Base-by-base conservation (phyloP, 495 filamentous ascomycete species). In the Antarctomyces pellizariae region DNA sequence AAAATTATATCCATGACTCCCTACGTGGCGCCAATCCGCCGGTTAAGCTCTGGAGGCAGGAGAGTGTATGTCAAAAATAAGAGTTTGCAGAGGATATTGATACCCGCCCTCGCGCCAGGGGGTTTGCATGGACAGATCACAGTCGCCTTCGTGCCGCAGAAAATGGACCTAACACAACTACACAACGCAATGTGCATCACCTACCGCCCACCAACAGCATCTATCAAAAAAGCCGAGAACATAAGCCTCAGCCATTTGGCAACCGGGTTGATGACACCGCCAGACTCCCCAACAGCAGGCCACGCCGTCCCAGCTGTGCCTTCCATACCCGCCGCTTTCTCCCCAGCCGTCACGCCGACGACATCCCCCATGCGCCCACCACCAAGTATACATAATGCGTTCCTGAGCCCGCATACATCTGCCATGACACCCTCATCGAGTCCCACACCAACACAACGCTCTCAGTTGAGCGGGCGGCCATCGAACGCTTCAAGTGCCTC, bases 141-240 rank as follows among this genome's bases (percentile, higher is more conserved):
- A 9, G 52, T 78, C 6, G 56, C 69, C 3, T 67, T 62, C 36
- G 56, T 79, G 16, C 52, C 64, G 2, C 60, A 68, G 18, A 64
- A 60, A 39, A 38, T 53, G 22, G 70, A 78, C 38, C 26, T 73
- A 2, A 56, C 59, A 0, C 59, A 62, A 12, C 36, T 75, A 1
- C 71, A 76, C 37, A 60, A 57, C 6, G 73, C 71, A 3, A 54
- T 78, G 24, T 69, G 67, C 18, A 73, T 78, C 15, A 78, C 70
- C 1, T 77, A 77, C 39, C 54, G 59, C 13, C 54, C 71, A 13
- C 67, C 66, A 7, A 39, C 33, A 2, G 41, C 36, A 5, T 37
- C 34, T 6, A 36, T 16, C 25, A 28, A 32, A 22, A 26, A 23
- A 18, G 15, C n/a, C 9, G 24, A 25, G 2, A 24, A 24, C 11